phyloP scores from a whole-genome alignment of 2,329 filamentous ascomycete genomes.

The Plenodomus lindquistii region DNA sequence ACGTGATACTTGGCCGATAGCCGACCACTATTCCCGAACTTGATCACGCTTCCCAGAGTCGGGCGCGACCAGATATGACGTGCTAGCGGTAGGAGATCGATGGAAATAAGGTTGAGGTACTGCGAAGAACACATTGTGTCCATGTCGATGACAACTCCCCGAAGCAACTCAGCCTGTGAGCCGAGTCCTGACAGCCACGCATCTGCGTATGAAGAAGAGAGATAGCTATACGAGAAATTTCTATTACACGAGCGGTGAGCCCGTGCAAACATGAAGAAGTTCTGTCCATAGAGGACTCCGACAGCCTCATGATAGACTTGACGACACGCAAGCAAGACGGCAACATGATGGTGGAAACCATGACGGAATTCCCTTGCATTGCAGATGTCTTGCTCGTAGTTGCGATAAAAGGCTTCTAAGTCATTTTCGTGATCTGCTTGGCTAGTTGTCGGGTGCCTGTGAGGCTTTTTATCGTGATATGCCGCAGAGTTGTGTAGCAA shows the following conservation, averaged over 20 bases:
- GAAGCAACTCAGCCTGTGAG: not conserved
- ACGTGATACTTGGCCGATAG: too few relatives aligned
- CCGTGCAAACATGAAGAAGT: constrained; percentile 5
- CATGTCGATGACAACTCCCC: not conserved
- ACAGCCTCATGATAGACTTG: constrained; percentile 9
- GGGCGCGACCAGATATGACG: too few relatives aligned
- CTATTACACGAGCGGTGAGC: not conserved
- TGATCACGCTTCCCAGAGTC: too few relatives aligned
- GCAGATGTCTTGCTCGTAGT: not conserved
- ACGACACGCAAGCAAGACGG: constrained; percentile 1
- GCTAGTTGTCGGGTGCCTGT: too few relatives aligned
- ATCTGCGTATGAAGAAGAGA: not conserved
- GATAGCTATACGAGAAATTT: not conserved
- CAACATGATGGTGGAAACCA: not conserved
- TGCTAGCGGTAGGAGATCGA: too few relatives aligned
- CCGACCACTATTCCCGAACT: too few relatives aligned
- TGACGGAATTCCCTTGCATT: not conserved
- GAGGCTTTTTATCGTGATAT: too few relatives aligned
- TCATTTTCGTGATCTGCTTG: too few relatives aligned
- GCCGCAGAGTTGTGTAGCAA: constrained; percentile 4
- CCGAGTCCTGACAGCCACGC: not conserved
- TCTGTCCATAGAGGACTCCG: constrained; percentile 1
- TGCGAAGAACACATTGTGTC: not conserved
- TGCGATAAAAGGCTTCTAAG: too few relatives aligned
- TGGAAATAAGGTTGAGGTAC: too few relatives aligned